Base-by-base conservation (phyloP, 2,329 filamentous ascomycete species). In the Aspergillus vadensis region DNA sequence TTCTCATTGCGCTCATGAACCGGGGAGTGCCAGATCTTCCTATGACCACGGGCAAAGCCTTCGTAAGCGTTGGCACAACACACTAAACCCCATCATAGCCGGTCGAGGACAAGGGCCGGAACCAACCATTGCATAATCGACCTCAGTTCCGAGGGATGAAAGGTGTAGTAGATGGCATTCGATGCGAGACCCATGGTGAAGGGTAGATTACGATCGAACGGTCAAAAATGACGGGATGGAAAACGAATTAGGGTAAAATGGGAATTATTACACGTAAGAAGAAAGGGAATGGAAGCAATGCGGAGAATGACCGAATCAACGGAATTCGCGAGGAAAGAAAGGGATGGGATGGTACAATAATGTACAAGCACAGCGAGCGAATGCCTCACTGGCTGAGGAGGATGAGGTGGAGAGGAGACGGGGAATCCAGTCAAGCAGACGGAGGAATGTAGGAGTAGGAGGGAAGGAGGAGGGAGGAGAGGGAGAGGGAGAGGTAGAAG, bases 11-110 rank as follows among this genome's bases (percentile, higher is more conserved):
- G 91, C 74, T 84, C 86, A 81, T 98, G 92, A 19, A 97, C 92
- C 12, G 95, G 90, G 65, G 96, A 92, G 81, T 98, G 95, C 92
- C 93, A 98, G 69, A 96, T 81, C 81, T 96, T 97, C 92, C 92
- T 97, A 72, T 52, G 30, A 59, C 19, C 27, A 60, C 57, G 27
- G 23, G 51, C 25, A 50, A 48, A 36, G 36, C 32, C 21, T 60
- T 17, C 15, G 52, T 58, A 51, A 65, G 50, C 59, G 27, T 65
- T 66, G 62, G 61, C 52, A 63, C 49, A 39, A 39, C 27, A 59
- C 25, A 63, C 48, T 32, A 58, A 47, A 47, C 38, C 41, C 23
- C 52, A 39, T 36, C 38, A 57, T 15, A 55, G 25, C 23, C 12
- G 59, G 47, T 51, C 36, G 12, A 64, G 39, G 41, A 15, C n/a